Percentiles rank a stretch among this genome's conserved stretches.
phyloP scores from a whole-genome alignment of 176 grass and related monocot species.

The Miscanthus lutarioriparius region DNA sequence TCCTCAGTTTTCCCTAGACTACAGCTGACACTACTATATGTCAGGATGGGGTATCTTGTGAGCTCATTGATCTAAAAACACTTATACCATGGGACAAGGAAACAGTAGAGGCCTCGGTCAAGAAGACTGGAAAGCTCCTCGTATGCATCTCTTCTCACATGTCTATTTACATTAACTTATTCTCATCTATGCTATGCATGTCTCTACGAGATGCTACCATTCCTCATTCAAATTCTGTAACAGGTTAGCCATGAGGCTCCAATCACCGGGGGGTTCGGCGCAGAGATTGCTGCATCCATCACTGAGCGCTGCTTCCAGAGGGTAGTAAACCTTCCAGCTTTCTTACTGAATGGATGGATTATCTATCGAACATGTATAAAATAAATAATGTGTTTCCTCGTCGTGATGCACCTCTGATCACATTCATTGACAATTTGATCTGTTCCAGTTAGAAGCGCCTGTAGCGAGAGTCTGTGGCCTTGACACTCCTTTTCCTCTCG shows the following conservation, averaged over 20 bases:
- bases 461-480: constrained; percentile 80
- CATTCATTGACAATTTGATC: background rate
- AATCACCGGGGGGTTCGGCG: constrained; percentile 83
- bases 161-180: background rate
- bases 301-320: constrained; percentile 80
- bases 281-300: constrained; percentile 91
- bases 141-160: constrained; percentile 42
- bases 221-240: background rate
- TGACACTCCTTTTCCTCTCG: constrained; percentile 90
- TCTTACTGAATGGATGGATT: background rate
- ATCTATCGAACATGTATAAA: background rate
- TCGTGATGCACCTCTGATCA: background rate
- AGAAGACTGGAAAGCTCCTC: constrained; percentile 85
- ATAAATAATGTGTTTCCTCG: background rate
- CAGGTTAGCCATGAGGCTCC: constrained; percentile 98
- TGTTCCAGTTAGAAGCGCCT: constrained; percentile 79
- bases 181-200: background rate
- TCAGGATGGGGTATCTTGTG: constrained; percentile 92
- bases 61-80: constrained; percentile 93
- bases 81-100: constrained; percentile 98
- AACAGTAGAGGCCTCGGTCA: constrained; percentile 81
- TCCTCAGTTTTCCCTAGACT: background rate
- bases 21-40: constrained; percentile 2
- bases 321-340: constrained; percentile 52
- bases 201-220: background rate